Evolutionary conservation across 2,329 filamentous ascomycete genomes (phyloP).

Genomic region (Arthroderma uncinatum): DNA sequence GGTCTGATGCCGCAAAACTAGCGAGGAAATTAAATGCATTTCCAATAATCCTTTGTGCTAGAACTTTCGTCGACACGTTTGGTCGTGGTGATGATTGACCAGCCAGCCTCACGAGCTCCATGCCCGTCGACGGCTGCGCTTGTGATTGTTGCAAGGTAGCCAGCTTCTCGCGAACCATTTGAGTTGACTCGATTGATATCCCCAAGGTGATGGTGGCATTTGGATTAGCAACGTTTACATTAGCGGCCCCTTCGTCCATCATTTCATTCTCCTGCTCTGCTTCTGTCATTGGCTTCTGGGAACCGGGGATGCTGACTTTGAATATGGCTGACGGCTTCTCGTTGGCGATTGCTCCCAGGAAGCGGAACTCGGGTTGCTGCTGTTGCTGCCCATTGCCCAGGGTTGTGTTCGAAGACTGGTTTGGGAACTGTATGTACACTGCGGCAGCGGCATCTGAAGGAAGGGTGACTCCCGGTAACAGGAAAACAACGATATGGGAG

Average conservation of each 20-base stretch:
- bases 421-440: slow-evolving; percentile 72
- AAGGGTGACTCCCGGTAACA: slow-evolving; percentile 65
- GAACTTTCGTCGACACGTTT: slow-evolving; percentile 55
- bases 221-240: slow-evolving; percentile 18
- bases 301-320: slow-evolving; percentile 46
- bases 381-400: slow-evolving; percentile 23
- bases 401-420: slow-evolving; percentile 29
- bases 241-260: slow-evolving; percentile 37
- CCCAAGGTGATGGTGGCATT: slow-evolving; percentile 58
- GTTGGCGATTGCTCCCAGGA: slow-evolving; percentile 78
- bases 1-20: slow-evolving; percentile 60
- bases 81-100: slow-evolving; percentile 19
- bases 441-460: slow-evolving; percentile 70
- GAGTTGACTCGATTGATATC: slow-evolving; percentile 66
- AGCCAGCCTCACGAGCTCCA: slow-evolving; percentile 23
- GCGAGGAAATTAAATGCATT: slow-evolving; percentile 96
- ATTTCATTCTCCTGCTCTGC: slow-evolving; percentile 33
- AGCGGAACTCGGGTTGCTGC: slow-evolving; percentile 53
- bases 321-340: slow-evolving; percentile 91
- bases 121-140: slow-evolving; percentile 20
- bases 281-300: slow-evolving; percentile 19
- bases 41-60: slow-evolving; percentile 88
- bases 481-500: slow-evolving; percentile 74
- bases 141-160: slow-evolving; percentile 42
- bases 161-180: slow-evolving; percentile 59